These are phyloP conservation scores for Chlorella ohadii DNA, from an alignment of 139 green algal genomes.

Conservation along the genomic window DNA sequence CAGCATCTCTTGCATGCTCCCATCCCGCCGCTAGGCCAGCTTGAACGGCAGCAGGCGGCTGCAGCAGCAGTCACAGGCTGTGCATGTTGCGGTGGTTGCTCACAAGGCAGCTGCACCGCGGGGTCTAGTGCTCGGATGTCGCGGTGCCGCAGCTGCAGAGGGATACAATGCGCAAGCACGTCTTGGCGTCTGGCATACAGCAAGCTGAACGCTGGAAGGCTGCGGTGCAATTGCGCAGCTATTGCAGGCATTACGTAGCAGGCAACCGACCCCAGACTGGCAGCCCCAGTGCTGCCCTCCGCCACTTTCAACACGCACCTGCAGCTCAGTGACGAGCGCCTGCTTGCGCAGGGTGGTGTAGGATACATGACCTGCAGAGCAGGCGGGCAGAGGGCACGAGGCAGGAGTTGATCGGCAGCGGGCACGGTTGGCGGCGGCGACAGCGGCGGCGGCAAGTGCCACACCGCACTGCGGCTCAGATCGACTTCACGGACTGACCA, in stretches of 20 bases:
- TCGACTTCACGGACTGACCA: not conserved
- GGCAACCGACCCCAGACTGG: not conserved
- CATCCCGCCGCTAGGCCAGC: too few relatives aligned
- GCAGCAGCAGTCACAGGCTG: not conserved
- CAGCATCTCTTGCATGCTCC: too few relatives aligned
- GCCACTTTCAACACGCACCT: not conserved
- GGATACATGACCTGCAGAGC: slow-evolving; percentile 2
- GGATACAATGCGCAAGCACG: too few relatives aligned
- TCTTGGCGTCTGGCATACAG: too few relatives aligned
- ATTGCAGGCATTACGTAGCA: too few relatives aligned
- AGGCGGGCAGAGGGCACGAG: not conserved
- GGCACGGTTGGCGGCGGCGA: not conserved
- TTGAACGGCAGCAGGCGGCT: not conserved
- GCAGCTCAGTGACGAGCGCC: slow-evolving; percentile 33
- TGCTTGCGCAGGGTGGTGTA: slow-evolving; percentile 45
- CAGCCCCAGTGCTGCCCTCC: not conserved
- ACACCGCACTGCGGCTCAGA: not conserved
- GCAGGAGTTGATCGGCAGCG: too few relatives aligned
- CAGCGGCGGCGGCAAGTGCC: not conserved
- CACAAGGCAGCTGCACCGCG: slow-evolving; percentile 37
- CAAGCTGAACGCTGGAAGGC: too few relatives aligned
- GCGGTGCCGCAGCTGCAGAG: slow-evolving; percentile 27
- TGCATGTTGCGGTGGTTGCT: not conserved
- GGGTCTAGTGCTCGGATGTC: slow-evolving; percentile 39
- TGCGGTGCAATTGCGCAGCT: too few relatives aligned